Conservation (phyloP, 2,329 filamentous ascomycete species). For the Aureobasidium sp. region DNA sequence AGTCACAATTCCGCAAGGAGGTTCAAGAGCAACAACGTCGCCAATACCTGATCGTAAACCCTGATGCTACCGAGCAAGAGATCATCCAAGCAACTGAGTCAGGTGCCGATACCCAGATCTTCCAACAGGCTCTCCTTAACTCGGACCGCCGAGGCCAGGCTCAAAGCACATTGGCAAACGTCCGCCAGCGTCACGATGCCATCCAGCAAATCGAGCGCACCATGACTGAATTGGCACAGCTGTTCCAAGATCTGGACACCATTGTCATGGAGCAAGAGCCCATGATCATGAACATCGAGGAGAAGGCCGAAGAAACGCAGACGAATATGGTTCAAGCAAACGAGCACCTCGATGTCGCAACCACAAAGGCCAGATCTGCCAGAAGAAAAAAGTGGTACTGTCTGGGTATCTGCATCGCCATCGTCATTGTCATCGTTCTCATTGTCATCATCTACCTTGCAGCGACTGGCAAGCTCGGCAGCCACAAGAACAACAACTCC, state of each 20-base stretch:
- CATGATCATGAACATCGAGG: slow-evolving; percentile 70
- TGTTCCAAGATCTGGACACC: slow-evolving; percentile 85
- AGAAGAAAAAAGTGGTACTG: slow-evolving; percentile 97
- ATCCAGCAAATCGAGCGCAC: slow-evolving; percentile 89
- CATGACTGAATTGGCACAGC: slow-evolving; percentile 75
- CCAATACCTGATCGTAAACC: slow-evolving; percentile 82
- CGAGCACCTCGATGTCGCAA: slow-evolving; percentile 70
- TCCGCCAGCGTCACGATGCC: slow-evolving; percentile 73
- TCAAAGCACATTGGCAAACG: slow-evolving; percentile 67
- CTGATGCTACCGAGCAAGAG: slow-evolving; percentile 70
- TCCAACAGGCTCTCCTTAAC: slow-evolving; percentile 77
- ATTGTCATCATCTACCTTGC: slow-evolving; percentile 28
- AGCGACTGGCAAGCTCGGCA: slow-evolving; percentile 13
- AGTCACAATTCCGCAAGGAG: slow-evolving; percentile 70
- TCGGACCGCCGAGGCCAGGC: slow-evolving; percentile 75
- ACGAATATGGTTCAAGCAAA: slow-evolving; percentile 81
- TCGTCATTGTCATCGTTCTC: slow-evolving; percentile 29
- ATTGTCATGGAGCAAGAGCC: slow-evolving; percentile 81
- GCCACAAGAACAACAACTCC: not conserved
- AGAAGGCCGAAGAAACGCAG: slow-evolving; percentile 76
- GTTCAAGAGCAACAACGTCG: slow-evolving; percentile 76
- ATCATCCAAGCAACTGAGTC: slow-evolving; percentile 70
- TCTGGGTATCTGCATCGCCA: slow-evolving; percentile 55
- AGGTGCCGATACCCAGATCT: slow-evolving; percentile 65
- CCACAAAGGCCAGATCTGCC: slow-evolving; percentile 69